These are phyloP conservation scores for Carpinus viminea DNA, from an alignment of 306 rosid genomes.

Conservation along the genomic window DNA sequence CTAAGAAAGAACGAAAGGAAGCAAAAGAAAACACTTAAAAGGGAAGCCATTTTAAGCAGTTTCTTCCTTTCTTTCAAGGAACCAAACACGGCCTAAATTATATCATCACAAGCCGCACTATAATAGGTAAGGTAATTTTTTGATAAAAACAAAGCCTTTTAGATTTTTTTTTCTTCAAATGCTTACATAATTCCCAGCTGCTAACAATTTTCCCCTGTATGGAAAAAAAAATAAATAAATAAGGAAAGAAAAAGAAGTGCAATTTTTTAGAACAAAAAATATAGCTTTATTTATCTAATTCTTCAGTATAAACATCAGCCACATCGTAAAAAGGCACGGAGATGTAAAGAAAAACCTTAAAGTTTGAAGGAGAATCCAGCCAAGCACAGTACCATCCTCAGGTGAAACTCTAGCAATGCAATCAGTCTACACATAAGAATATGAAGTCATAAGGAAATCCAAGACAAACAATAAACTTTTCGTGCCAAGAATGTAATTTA, in stretches of 20 bases:
- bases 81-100: not conserved
- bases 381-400: conserved; percentile 63
- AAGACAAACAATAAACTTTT: conserved; percentile 13
- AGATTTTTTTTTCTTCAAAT: conserved; percentile 7
- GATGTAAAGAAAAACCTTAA: conserved; percentile 53
- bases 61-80: not conserved
- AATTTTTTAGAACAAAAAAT: conserved; percentile 11
- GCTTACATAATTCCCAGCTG: conserved; percentile 64
- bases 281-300: conserved; percentile 10
- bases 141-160: not conserved
- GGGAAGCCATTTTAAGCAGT: not conserved
- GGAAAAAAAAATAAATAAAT: not conserved
- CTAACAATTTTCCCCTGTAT: conserved; percentile 53
- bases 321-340: conserved; percentile 12
- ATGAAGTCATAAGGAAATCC: conserved; percentile 20
- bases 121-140: not conserved
- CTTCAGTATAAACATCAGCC: not conserved
- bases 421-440: conserved; percentile 60
- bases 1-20: not conserved
- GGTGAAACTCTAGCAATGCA: conserved; percentile 83
- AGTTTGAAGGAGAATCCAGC: conserved; percentile 83
- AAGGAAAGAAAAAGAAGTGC: conserved; percentile 11
- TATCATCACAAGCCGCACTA: not conserved
- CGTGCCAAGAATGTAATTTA: not conserved
- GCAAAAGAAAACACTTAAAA: not conserved